These are phyloP conservation scores for Podospora comata DNA, from an alignment of 495 filamentous ascomycete species.

Conservation along the genomic window DNA sequence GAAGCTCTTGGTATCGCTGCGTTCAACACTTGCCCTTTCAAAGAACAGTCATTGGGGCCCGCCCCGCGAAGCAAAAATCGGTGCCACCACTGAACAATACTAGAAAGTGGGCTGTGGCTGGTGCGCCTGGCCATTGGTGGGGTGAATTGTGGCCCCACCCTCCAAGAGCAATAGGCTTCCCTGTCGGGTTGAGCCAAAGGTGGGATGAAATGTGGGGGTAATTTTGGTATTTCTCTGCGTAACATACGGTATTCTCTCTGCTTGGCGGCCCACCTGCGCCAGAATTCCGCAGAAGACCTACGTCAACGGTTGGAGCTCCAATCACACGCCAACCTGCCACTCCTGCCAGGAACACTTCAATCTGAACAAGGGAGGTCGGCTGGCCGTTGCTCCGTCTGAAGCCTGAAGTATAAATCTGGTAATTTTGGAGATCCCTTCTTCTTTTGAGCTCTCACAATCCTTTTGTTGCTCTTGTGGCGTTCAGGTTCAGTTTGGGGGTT, in stretches of 20 bases:
- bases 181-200: neutral
- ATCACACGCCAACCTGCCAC: neutral
- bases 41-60: constrained; percentile 23
- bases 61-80: constrained; percentile 33
- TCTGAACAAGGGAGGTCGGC: constrained; percentile 12
- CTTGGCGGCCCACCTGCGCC: constrained; percentile 13
- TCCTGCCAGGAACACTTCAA: constrained; percentile 1
- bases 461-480: neutral
- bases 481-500: neutral
- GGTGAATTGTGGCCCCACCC: constrained; percentile 1
- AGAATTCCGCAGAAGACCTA: constrained; percentile 8
- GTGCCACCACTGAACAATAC: constrained; percentile 10
- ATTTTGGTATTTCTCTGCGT: neutral
- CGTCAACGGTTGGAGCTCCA: constrained; percentile 13
- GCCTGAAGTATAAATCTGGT: neutral
- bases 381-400: constrained; percentile 12
- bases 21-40: constrained; percentile 10
- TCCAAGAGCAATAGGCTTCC: neutral
- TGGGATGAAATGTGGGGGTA: neutral
- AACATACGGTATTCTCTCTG: neutral
- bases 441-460: neutral
- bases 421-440: neutral
- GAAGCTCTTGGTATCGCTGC: neutral
- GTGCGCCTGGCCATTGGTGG: constrained; percentile 22
- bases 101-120: constrained; percentile 28